phyloP scores from a whole-genome alignment of 2,329 filamentous ascomycete genomes.

The Sordariomycetes sp. region DNA sequence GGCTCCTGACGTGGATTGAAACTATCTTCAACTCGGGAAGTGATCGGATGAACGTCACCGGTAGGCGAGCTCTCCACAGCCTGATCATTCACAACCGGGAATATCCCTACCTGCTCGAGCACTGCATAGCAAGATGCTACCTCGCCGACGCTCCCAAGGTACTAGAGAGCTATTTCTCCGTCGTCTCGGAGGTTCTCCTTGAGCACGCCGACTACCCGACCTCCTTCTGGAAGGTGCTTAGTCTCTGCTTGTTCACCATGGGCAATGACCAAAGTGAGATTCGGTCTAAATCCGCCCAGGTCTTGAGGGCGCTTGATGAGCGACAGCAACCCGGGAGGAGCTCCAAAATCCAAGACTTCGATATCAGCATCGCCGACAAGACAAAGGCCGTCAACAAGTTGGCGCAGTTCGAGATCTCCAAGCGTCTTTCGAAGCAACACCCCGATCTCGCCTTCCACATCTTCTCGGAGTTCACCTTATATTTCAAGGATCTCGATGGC shows the following conservation, averaged over 20 bases:
- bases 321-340: constrained; percentile 58
- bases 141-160: constrained; percentile 68
- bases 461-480: constrained; percentile 88
- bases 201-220: constrained; percentile 72
- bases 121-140: constrained; percentile 88
- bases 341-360: constrained; percentile 90
- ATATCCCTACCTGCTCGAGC: constrained; percentile 71
- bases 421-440: constrained; percentile 77
- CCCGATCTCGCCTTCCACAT: constrained; percentile 82
- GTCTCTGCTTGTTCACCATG: constrained; percentile 79
- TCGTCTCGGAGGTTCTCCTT: constrained; percentile 76
- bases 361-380: constrained; percentile 97
- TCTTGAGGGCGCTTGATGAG: constrained; percentile 72
- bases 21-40: constrained; percentile 86
- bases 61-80: constrained; percentile 76
- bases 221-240: constrained; percentile 82
- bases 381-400: constrained; percentile 97
- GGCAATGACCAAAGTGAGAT: constrained; percentile 87
- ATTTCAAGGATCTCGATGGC: constrained; percentile 78
- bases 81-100: constrained; percentile 84
- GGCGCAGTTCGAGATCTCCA: constrained; percentile 93
- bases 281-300: constrained; percentile 70
- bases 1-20: constrained; percentile 92
- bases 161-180: constrained; percentile 88
- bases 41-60: constrained; percentile 84